Conservation (phyloP, 106 monocot genomes). For the Acorus gramineus region DNA sequence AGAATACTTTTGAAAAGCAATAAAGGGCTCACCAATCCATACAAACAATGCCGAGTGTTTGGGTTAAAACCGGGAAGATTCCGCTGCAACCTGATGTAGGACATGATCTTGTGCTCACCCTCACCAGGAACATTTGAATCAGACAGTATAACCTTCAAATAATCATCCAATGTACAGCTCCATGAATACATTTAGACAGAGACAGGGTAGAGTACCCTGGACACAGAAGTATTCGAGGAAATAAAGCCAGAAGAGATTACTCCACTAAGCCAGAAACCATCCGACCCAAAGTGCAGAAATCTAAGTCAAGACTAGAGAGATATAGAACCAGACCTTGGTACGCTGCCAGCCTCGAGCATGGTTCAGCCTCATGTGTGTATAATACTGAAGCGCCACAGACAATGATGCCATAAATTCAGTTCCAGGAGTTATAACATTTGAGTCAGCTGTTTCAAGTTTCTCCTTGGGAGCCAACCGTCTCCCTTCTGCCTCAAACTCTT, state of each 20-base stretch:
- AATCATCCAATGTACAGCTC: slow-evolving; percentile 54
- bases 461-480: slow-evolving; percentile 31
- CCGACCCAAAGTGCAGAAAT: slow-evolving; percentile 16
- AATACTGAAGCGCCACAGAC: slow-evolving; percentile 85
- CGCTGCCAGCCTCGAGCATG: slow-evolving; percentile 51
- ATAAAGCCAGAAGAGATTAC: slow-evolving; percentile 56
- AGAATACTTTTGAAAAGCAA: neutral
- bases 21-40: slow-evolving; percentile 69
- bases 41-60: slow-evolving; percentile 86
- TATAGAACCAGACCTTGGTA: slow-evolving; percentile 54
- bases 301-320: slow-evolving; percentile 6
- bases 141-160: slow-evolving; percentile 94
- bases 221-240: slow-evolving; percentile 41
- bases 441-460: slow-evolving; percentile 55
- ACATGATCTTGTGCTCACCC: slow-evolving; percentile 98
- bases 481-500: slow-evolving; percentile 58
- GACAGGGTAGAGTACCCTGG: slow-evolving; percentile 41
- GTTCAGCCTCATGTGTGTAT: slow-evolving; percentile 67
- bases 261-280: slow-evolving; percentile 19
- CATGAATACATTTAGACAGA: slow-evolving; percentile 62
- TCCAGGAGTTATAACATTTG: slow-evolving; percentile 98
- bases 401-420: slow-evolving; percentile 80
- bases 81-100: slow-evolving; percentile 84
- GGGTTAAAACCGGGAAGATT: slow-evolving; percentile 85
- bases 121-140: slow-evolving; percentile 99